Conservation (phyloP, 208 protist species). For the Entamoeba dispar region DNA sequence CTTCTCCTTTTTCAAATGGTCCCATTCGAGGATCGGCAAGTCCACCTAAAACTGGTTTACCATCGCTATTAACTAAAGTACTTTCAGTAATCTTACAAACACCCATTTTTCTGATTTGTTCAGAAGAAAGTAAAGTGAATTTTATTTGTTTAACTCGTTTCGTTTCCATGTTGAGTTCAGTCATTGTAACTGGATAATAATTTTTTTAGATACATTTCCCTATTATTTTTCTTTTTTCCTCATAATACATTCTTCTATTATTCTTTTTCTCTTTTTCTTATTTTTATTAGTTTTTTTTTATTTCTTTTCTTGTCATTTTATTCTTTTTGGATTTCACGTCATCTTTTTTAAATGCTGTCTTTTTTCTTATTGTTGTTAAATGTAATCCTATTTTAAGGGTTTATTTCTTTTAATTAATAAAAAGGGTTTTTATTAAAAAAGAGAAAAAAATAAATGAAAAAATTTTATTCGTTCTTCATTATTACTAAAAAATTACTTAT, state of each 20-base stretch:
- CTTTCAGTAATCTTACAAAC: slow-evolving; percentile 13
- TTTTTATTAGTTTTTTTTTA: too few relatives aligned
- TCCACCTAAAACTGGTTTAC: slow-evolving; percentile 40
- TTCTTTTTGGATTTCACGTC: background rate
- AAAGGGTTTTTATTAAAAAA: background rate
- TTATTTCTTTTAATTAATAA: background rate
- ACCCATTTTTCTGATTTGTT: background rate
- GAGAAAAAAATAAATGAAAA: background rate
- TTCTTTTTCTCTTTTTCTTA: background rate
- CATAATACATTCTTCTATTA: background rate
- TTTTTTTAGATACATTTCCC: background rate
- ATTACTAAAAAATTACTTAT: background rate
- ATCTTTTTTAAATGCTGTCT: background rate
- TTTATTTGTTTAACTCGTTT: background rate
- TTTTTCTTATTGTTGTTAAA: background rate
- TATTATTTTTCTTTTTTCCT: background rate
- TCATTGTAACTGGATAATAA: background rate
- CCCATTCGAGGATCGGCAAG: slow-evolving; percentile 55
- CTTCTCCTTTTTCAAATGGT: slow-evolving; percentile 37
- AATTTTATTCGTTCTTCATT: background rate
- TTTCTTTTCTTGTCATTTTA: background rate
- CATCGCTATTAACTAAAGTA: slow-evolving; percentile 28
- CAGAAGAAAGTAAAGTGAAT: background rate
- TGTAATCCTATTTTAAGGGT: background rate
- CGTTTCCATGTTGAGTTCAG: background rate